Conservation (phyloP, 306 rosid species). For the Dalbergia cochinchinensis region DNA sequence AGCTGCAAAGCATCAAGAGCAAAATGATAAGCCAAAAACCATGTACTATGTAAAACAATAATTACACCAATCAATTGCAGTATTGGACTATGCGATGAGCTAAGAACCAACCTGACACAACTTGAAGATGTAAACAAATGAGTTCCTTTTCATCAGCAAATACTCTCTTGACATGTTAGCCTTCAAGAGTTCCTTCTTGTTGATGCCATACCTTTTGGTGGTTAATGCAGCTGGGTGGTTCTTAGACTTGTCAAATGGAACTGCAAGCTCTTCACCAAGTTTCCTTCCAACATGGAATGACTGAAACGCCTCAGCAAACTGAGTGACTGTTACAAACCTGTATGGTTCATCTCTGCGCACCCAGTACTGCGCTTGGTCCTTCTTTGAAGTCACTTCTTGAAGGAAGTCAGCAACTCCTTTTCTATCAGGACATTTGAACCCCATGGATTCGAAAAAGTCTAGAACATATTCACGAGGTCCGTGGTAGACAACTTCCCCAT, state of each 20-base stretch:
- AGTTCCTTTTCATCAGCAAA: slow-evolving; percentile 63
- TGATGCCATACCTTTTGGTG: slow-evolving; percentile 54
- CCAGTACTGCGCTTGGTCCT: slow-evolving; percentile 74
- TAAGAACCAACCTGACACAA: slow-evolving; percentile 50
- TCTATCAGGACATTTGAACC: slow-evolving; percentile 67
- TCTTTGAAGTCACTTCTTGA: slow-evolving; percentile 71
- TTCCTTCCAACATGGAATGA: slow-evolving; percentile 56
- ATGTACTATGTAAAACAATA: not conserved
- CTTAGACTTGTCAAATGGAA: slow-evolving; percentile 59
- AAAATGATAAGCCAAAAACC: slow-evolving; percentile 11
- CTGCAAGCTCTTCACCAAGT: slow-evolving; percentile 49
- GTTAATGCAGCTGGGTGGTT: slow-evolving; percentile 67
- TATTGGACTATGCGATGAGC: not conserved
- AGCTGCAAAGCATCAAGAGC: slow-evolving; percentile 56
- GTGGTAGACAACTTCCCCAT: slow-evolving; percentile 65
- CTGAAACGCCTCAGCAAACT: slow-evolving; percentile 60
- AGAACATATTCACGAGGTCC: slow-evolving; percentile 66
- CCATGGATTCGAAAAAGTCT: slow-evolving; percentile 63
- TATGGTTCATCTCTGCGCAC: slow-evolving; percentile 51
- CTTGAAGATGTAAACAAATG: slow-evolving; percentile 63
- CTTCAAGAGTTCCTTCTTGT: slow-evolving; percentile 57
- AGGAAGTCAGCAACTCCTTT: slow-evolving; percentile 71
- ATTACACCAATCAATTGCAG: not conserved
- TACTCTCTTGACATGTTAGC: slow-evolving; percentile 65
- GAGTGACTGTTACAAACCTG: slow-evolving; percentile 52